A percentile compares a stretch with the other conserved stretches of the same genome.
These are phyloP conservation scores for Schizochytrium sp. DNA, from an alignment of 108 stramenopile genomes.

Conservation along the genomic window DNA sequence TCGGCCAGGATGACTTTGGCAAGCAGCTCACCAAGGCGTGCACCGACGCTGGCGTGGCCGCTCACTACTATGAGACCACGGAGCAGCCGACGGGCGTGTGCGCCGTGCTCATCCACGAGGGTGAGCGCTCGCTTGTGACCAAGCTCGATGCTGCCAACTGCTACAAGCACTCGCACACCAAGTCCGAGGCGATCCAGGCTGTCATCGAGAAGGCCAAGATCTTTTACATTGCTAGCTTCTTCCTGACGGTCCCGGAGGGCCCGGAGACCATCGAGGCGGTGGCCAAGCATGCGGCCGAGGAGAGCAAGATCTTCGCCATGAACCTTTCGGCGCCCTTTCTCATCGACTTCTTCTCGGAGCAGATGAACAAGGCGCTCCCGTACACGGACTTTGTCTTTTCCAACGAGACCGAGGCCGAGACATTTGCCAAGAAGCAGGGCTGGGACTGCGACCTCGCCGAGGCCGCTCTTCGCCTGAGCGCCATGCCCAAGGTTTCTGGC, in stretches of 20 bases:
- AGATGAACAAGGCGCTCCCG: constrained; percentile 76
- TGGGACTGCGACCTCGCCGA: constrained; percentile 73
- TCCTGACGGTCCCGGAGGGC: constrained; percentile 85
- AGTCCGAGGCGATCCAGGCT: constrained; percentile 78
- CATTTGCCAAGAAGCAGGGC: constrained; percentile 86
- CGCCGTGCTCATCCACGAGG: constrained; percentile 86
- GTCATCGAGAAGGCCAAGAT: constrained; percentile 71
- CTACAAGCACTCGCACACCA: constrained; percentile 72
- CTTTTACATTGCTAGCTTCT: constrained; percentile 94
- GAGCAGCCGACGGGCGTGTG: constrained; percentile 91
- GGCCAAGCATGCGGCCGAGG: constrained; percentile 76
- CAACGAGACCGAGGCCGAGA: constrained; percentile 94
- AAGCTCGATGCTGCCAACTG: constrained; percentile 98
- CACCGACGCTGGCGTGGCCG: constrained; percentile 77
- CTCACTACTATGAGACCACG: constrained; percentile 90
- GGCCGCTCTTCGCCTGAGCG: constrained; percentile 77
- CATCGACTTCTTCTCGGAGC: constrained; percentile 93
- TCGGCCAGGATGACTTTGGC: constrained; percentile 72
- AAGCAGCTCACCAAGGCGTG: constrained; percentile 71
- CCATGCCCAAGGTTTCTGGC: constrained; percentile 73
- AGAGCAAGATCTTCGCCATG: constrained; percentile 78
- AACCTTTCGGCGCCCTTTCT: constrained; percentile 98
- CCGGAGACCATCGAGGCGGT: constrained; percentile 77
- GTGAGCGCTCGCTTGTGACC: constrained; percentile 88
- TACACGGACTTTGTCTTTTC: constrained; percentile 96